Evolutionary conservation across 495 filamentous ascomycete genomes (phyloP), one percentile per base, ranked within the genome.

Genomic region (Lasiosphaeria hispida): DNA sequence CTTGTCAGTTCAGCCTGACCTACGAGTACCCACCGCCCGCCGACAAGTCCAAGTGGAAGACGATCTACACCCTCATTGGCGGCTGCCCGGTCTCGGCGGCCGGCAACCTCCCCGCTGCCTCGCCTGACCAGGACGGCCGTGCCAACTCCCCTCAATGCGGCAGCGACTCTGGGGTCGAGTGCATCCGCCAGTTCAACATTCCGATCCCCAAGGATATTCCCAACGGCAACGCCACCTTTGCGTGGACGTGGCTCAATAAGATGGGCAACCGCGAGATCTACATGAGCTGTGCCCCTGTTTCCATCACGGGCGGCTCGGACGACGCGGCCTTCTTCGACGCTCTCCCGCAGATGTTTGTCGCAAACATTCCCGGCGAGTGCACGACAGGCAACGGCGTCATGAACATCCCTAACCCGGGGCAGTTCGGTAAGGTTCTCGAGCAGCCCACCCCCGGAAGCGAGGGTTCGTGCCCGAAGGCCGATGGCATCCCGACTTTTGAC

Each of bases 191-290:
- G 44, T 69, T 67, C 53, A 23, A 61, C 49, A 83, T 83, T 71
- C 78, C 69, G 1, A 76, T 90, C 44, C 87, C 87, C 1, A 69
- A 75, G 14, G 75, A 71, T 13, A 63, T 88, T 13, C 76, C 75
- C 6, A 75, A 78, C 33, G 87, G 87, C 9, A 75, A 80, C 45
- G 88, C 85, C n/a, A 83, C 85, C 0, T 78, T 96, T 38, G 85
- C 87, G 6, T 96, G 89, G 79, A 88, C 88, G 10, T 96, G 92
- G 92, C 92, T 89, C 80, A 96, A 96, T 80, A 86, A 86, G 59
- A 72, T 91, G 47, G 90, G 90, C 50, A 89, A 91, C 70, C 80
- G 88, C 10, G 92, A 96, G 68, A 86, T 94, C 84, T 96, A 96
- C 79, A 93, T 92, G 77, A 89, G 91, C 77, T 96, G 92, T 57